Conservation (phyloP, 176 grass and related monocot genomes). For the Musa beccarii region DNA sequence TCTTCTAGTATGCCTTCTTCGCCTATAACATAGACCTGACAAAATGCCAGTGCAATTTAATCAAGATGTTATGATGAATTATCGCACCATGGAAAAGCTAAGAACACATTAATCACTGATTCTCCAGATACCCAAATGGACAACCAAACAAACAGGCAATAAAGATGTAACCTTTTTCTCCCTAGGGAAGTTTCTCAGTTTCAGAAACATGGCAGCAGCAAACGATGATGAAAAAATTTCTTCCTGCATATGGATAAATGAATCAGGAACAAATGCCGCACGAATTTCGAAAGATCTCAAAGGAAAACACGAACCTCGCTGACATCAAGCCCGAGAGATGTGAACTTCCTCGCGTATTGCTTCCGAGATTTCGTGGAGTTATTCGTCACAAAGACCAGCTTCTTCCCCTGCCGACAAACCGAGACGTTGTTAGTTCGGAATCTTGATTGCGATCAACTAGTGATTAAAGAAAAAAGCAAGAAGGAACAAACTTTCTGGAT, state of each 20-base stretch:
- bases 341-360: conserved; percentile 79
- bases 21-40: conserved; percentile 90
- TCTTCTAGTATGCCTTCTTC: conserved; percentile 95
- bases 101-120: too few relatives aligned
- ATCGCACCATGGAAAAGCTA: background rate
- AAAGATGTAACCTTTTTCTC: conserved; percentile 69
- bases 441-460: background rate
- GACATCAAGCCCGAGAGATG: conserved; percentile 71
- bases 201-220: conserved; percentile 90
- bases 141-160: conserved; percentile 5
- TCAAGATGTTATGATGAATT: background rate
- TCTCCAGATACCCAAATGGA: conserved; percentile 1
- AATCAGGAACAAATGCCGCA: conserved; percentile 10
- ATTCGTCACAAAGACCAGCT: conserved; percentile 83
- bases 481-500: background rate
- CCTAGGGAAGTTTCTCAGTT: conserved; percentile 59
- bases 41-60: conserved; percentile 7
- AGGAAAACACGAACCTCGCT: conserved; percentile 39
- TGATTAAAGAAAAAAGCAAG: background rate
- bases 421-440: conserved; percentile 14
- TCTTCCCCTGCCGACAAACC: conserved; percentile 59
- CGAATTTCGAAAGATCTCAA: background rate
- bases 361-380: conserved; percentile 86
- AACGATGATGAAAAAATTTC: conserved; percentile 92
- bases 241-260: conserved; percentile 37